These are phyloP conservation scores for Cyberlindnera saturnus DNA, from an alignment of 805 yeast species.

Conservation along the genomic window DNA sequence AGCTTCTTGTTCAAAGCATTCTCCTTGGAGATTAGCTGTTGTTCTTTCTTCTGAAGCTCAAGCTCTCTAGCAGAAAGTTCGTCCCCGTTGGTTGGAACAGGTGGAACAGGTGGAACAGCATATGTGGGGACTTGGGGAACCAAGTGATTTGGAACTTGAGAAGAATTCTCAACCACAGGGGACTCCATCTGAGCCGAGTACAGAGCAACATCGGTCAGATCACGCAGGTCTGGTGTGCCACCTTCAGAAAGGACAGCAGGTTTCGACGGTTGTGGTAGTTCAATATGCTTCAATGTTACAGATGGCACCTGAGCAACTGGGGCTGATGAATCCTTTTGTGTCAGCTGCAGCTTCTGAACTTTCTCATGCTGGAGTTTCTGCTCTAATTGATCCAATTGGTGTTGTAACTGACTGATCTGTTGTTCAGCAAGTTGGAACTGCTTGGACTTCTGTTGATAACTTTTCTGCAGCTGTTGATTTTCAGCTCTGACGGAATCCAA, in stretches of 20 bases:
- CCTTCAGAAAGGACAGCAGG: neutral
- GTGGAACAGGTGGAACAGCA: conserved; percentile 3
- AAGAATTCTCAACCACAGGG: conserved; percentile 3
- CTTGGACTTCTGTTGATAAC: neutral
- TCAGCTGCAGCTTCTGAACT: conserved; percentile 1
- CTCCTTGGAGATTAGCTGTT: conserved; percentile 19
- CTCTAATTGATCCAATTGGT: neutral
- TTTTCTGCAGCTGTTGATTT: neutral
- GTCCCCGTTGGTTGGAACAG: conserved; percentile 7
- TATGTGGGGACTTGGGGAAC: neutral
- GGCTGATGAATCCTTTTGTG: too few species aligned
- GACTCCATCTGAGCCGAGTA: conserved; percentile 18
- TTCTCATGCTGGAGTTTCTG: neutral
- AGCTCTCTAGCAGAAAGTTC: conserved; percentile 19
- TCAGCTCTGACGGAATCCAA: neutral
- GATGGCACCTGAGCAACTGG: too few species aligned
- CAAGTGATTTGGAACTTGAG: neutral
- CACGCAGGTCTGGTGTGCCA: conserved; percentile 27
- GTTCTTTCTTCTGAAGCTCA: conserved; percentile 23
- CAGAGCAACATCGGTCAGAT: conserved; percentile 21
- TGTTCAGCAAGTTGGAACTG: neutral
- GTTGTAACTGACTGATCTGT: neutral
- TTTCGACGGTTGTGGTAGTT: conserved; percentile 3
- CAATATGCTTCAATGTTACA: too few species aligned
- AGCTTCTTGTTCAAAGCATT: conserved; percentile 22